These are phyloP conservation scores for Arxiozyma slooffiae DNA, from an alignment of 1,139 yeast genomes.

Conservation along the genomic window DNA sequence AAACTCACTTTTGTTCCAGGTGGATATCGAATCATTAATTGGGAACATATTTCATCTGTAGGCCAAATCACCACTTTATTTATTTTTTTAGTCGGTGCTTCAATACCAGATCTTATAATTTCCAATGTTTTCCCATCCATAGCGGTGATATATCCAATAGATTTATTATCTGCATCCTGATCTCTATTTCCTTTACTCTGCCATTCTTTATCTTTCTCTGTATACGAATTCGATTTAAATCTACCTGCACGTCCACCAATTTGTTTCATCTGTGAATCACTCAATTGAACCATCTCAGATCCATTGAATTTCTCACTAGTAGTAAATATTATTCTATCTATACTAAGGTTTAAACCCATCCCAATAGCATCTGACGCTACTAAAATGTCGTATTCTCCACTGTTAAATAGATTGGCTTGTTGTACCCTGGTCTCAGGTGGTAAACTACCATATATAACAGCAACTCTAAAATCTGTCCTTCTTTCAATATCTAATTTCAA, in stretches of 20 bases:
- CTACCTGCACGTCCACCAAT: conserved; percentile 97
- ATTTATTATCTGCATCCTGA: conserved; percentile 9
- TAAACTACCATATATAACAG: conserved; percentile 87
- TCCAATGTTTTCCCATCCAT: conserved; percentile 37
- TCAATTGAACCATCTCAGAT: conserved; percentile 36
- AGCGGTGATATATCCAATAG: conserved; percentile 55
- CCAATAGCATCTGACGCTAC: conserved; percentile 97
- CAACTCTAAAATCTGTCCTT: conserved; percentile 56
- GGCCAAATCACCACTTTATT: conserved; percentile 62
- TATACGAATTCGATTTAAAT: conserved; percentile 38
- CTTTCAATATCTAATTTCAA: conserved; percentile 57
- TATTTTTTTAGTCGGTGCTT: conserved; percentile 39
- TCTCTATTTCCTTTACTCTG: no score
- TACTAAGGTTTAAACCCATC: conserved; percentile 87
- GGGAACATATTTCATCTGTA: conserved; percentile 45
- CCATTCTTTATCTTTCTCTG: no score
- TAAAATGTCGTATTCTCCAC: conserved; percentile 62
- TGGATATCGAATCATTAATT: conserved; percentile 38
- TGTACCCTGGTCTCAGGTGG: conserved; percentile 91
- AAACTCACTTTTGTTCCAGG: conserved; percentile 37
- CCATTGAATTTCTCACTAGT: conserved; percentile 68
- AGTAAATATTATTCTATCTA: conserved; percentile 69
- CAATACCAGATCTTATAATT: conserved; percentile 38
- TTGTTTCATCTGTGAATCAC: conserved; percentile 68
- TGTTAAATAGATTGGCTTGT: conserved; percentile 72